Evolutionary conservation across 768 basidiomycete species (phyloP).

Genomic region (Russula ochroleuca): DNA sequence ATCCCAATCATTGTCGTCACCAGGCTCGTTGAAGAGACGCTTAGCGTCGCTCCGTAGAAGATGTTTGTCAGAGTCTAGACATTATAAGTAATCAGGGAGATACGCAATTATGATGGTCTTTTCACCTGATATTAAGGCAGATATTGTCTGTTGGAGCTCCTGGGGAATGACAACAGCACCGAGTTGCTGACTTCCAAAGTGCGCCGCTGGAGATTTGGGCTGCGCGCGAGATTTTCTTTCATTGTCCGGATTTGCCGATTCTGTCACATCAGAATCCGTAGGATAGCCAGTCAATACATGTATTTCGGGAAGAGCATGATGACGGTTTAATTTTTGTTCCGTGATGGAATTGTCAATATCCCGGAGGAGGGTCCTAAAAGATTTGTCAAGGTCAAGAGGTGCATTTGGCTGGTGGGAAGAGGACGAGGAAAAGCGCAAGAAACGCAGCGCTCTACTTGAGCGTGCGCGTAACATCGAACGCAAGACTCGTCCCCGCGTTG

Average conservation of each 20-base stretch:
- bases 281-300: constrained; percentile 57
- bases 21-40: constrained; percentile 55
- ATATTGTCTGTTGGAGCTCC: constrained; percentile 66
- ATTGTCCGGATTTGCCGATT: constrained; percentile 34
- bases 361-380: constrained; percentile 54
- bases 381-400: constrained; percentile 61
- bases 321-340: constrained; percentile 31
- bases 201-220: constrained; percentile 76
- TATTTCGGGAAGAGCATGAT: constrained; percentile 28
- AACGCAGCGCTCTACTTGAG: constrained; percentile 11
- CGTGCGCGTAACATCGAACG: constrained; percentile 16
- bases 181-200: constrained; percentile 68
- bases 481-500: not conserved
- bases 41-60: constrained; percentile 65
- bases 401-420: constrained; percentile 51
- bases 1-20: constrained; percentile 47
- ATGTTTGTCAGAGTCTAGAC: constrained; percentile 57
- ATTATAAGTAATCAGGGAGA: constrained; percentile 1
- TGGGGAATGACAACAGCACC: constrained; percentile 69
- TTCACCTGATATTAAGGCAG: constrained; percentile 61
- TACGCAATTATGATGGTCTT: not conserved
- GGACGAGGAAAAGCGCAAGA: constrained; percentile 26
- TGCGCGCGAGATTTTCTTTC: constrained; percentile 37
- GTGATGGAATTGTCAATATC: constrained; percentile 65
- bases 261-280: constrained; percentile 31